phyloP scores from a whole-genome alignment of 1,139 yeast species.

The Geotrichum histeridarum region DNA sequence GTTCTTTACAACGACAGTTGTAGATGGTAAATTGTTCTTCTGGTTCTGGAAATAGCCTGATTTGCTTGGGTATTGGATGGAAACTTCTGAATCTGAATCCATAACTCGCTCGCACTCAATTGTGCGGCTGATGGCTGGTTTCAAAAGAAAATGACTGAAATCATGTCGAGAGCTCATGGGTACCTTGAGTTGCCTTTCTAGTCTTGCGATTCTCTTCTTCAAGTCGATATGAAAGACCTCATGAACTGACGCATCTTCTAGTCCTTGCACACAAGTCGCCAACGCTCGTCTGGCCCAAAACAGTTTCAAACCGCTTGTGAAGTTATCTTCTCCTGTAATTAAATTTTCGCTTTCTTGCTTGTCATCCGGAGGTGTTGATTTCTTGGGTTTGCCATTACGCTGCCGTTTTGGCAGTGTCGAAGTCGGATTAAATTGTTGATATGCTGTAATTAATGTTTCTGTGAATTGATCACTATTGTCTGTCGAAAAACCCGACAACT shows the following conservation, averaged over 20 bases:
- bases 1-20: slow-evolving; percentile 13
- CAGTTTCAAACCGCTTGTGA: slow-evolving; percentile 9
- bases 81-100: slow-evolving; percentile 1
- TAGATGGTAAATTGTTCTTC: slow-evolving; percentile 4
- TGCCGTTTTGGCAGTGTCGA: slow-evolving; percentile 18
- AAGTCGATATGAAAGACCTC: slow-evolving; percentile 26
- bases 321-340: neutral
- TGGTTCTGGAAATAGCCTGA: neutral
- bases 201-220: slow-evolving; percentile 20
- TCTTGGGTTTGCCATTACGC: slow-evolving; percentile 2
- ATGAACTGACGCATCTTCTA: slow-evolving; percentile 21
- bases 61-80: slow-evolving; percentile 10
- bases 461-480: slow-evolving; percentile 3
- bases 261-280: slow-evolving; percentile 29
- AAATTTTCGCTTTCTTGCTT: neutral
- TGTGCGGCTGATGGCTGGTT: slow-evolving; percentile 5
- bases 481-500: neutral
- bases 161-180: slow-evolving; percentile 14
- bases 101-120: slow-evolving; percentile 11
- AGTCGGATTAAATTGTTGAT: slow-evolving; percentile 18
- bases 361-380: neutral
- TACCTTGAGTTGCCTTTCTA: slow-evolving; percentile 21
- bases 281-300: slow-evolving; percentile 27
- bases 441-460: slow-evolving; percentile 2
- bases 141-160: slow-evolving; percentile 8